Conservation (phyloP, 2,329 filamentous ascomycete genomes). For the Trichoderma hamatum region DNA sequence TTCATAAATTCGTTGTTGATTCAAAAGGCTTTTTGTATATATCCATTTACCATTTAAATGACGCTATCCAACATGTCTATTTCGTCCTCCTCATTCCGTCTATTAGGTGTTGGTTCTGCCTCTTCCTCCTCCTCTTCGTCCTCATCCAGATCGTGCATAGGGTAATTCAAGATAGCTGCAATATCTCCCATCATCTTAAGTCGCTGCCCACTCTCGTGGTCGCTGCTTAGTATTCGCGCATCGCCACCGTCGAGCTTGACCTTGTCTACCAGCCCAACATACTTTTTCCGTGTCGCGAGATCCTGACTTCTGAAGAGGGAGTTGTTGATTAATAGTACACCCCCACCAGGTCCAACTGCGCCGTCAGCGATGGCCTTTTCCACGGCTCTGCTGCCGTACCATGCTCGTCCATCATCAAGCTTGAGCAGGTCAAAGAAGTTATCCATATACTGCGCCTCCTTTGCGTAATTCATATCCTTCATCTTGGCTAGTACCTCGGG, state of each 20-base stretch:
- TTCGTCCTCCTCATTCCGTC: slow-evolving; percentile 36
- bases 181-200: slow-evolving; percentile 84
- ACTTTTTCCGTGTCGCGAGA: slow-evolving; percentile 73
- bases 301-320: slow-evolving; percentile 83
- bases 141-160: slow-evolving; percentile 78
- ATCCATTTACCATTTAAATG: slow-evolving; percentile 33
- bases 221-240: slow-evolving; percentile 83
- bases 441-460: slow-evolving; percentile 83
- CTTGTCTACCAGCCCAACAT: slow-evolving; percentile 83
- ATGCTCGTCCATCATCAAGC: slow-evolving; percentile 83
- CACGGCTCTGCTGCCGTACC: slow-evolving; percentile 85
- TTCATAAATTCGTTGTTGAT: background rate
- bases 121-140: slow-evolving; percentile 55
- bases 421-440: slow-evolving; percentile 77
- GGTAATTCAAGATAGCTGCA: slow-evolving; percentile 88
- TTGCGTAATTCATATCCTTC: slow-evolving; percentile 83
- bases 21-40: background rate
- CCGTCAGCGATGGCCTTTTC: slow-evolving; percentile 82
- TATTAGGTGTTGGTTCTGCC: slow-evolving; percentile 23
- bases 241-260: slow-evolving; percentile 88
- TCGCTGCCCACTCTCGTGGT: slow-evolving; percentile 89
- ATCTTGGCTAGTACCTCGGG: slow-evolving; percentile 76
- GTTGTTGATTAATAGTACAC: slow-evolving; percentile 84
- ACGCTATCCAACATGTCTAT: slow-evolving; percentile 40
- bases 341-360: slow-evolving; percentile 84